Base-by-base conservation (phyloP, 176 grass and related monocot genomes). In the Hyparrhenia diplandra region DNA sequence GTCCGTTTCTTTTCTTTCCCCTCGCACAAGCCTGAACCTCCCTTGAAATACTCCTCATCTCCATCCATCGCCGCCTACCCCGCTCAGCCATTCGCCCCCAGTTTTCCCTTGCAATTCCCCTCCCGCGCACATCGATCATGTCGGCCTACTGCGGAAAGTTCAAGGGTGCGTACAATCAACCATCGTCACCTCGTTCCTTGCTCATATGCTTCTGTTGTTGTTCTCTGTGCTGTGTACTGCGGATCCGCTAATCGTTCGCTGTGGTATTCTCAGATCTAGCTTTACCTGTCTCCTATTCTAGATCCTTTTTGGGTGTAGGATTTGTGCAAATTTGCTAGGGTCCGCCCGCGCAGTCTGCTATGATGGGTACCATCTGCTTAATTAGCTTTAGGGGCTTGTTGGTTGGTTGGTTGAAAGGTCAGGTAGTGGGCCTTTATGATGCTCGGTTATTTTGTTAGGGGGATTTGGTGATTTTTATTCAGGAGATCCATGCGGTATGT, bases 141-240 rank as follows among this genome's bases (percentile, higher is more conserved):
- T 91, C 92, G 70, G 89, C 87, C 74, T 88, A 92, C 89, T 52
- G 47, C 67, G 87, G 89, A 40, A 95, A 95, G 39, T 92, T 78
- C 89, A 80, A 76, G 64, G 92, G 92, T 94, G 87, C 14, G 67
- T 23, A 57, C 21, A 57, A 57, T 57, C 49, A 54, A 43, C 21
- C 63, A 13, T 41, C 51, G 5, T 24, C 30, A 10, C 36, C 32
- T 46, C n/a, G 25, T 16, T 36, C 10, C 16, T 10, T 40, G 37
- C 5, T 60, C 16, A 72, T 80, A 35, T 85, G 58, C 37, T 57
- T 36, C 25, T 41, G 8, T 5, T 51, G 39, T 32, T 43, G 10
- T 23, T 45, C 14, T 39, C 6, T 42, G 13, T 64, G 3, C 28
- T 62, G 78, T 37, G 55, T 77, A 25, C 63, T 83, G 37, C 67